Conservation (phyloP, 257 asterid species). For the Solanum paucissectum region DNA sequence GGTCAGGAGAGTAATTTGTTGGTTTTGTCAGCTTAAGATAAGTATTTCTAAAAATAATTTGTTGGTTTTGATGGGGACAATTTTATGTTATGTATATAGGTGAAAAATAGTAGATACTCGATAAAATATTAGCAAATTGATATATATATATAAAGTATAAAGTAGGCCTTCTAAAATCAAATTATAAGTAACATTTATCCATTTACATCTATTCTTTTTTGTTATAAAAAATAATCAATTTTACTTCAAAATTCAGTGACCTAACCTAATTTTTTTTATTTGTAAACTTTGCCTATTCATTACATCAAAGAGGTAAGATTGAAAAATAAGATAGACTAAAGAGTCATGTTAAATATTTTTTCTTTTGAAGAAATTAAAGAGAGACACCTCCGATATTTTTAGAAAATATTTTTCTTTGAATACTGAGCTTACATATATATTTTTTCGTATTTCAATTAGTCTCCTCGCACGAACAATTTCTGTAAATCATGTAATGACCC, state of each 20-base stretch:
- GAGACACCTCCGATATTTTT: neutral
- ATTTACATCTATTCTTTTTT: neutral
- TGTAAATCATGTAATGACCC: neutral
- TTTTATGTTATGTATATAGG: no score
- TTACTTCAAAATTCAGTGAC: neutral
- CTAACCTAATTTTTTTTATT: neutral
- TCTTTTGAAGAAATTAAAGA: neutral
- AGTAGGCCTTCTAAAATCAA: no score
- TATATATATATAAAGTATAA: no score
- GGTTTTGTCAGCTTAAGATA: no score
- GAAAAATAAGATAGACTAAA: neutral
- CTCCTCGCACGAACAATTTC: neutral
- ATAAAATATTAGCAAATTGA: no score
- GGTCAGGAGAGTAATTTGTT: no score
- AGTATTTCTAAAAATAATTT: no score
- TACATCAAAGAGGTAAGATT: neutral
- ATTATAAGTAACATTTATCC: neutral
- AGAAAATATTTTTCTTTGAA: neutral
- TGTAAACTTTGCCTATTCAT: neutral
- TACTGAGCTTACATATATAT: neutral
- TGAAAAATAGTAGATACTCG: no score
- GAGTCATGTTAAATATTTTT: neutral
- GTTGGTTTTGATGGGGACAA: no score
- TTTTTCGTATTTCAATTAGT: neutral
- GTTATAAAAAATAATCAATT: neutral